phyloP scores from a whole-genome alignment of 139 green algal species.

The Desmodesmus armatus region DNA sequence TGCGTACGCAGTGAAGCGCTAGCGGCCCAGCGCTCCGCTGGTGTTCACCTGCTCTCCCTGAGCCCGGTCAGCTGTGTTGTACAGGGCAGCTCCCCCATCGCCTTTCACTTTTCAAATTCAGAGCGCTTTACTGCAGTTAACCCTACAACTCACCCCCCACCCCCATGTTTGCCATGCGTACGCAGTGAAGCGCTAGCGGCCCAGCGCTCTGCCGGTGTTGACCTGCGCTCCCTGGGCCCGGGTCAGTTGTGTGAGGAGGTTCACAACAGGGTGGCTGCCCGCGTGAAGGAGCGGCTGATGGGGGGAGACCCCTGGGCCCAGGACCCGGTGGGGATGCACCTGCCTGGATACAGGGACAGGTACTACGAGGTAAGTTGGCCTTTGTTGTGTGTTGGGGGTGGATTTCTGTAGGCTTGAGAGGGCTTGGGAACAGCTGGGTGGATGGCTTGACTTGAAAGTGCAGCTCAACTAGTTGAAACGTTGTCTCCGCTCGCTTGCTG shows the following conservation, averaged over 20 bases:
- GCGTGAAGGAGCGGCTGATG: slow-evolving; percentile 47
- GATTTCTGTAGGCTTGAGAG: not conserved
- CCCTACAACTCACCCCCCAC: too few species aligned
- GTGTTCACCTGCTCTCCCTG: not conserved
- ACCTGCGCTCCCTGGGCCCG: not conserved
- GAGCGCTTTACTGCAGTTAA: too few species aligned
- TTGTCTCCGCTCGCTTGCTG: too few species aligned
- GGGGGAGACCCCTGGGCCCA: slow-evolving; percentile 50
- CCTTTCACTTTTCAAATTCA: too few species aligned
- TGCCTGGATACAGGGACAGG: slow-evolving; percentile 58
- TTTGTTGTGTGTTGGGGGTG: not conserved
- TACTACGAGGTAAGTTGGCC: slow-evolving; percentile 64
- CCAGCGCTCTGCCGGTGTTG: slow-evolving; percentile 2
- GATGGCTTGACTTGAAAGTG: too few species aligned
- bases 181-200: too few species aligned
- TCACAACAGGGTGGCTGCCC: slow-evolving; percentile 32
- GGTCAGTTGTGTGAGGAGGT: slow-evolving; percentile 59
- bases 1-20: too few species aligned
- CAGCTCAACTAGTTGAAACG: too few species aligned
- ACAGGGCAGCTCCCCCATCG: too few species aligned
- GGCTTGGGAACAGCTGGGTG: too few species aligned
- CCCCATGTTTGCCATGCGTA: too few species aligned
- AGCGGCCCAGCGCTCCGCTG: too few species aligned
- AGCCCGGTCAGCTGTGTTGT: slow-evolving; percentile 48
- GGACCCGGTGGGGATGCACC: slow-evolving; percentile 63